phyloP scores from a whole-genome alignment of 257 asterid species.

The Orobanche coerulescens region DNA sequence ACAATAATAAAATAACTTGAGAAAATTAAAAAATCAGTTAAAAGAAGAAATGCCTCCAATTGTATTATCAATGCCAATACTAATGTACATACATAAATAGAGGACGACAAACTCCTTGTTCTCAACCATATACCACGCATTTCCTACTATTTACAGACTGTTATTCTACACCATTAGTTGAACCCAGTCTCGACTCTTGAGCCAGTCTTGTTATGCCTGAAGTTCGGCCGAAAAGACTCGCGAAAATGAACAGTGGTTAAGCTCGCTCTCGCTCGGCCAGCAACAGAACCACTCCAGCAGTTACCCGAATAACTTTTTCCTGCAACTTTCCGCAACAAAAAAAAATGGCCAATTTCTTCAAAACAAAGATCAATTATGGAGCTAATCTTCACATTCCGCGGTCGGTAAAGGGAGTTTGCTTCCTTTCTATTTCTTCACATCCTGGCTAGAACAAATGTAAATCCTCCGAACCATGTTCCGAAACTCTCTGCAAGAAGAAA shows the following conservation, averaged over 20 bases:
- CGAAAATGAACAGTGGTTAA: conserved; percentile 25
- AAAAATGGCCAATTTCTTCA: background rate
- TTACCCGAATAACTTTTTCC: background rate
- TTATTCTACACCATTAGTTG: conserved; percentile 28
- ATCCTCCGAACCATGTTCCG: conserved; percentile 70
- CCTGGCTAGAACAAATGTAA: conserved; percentile 64
- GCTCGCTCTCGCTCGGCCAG: conserved; percentile 12
- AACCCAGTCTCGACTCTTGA: conserved; percentile 9
- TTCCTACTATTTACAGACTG: conserved; percentile 34
- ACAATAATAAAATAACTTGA: no score
- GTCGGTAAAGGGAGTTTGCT: conserved; percentile 40
- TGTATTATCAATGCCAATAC: conserved; percentile 9
- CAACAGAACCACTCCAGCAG: conserved; percentile 7
- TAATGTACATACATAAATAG: conserved; percentile 36
- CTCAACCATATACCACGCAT: conserved; percentile 31
- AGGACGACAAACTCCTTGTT: conserved; percentile 22
- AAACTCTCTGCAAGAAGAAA: conserved; percentile 54
- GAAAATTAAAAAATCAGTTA: no score
- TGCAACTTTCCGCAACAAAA: background rate
- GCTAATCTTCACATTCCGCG: conserved; percentile 33
- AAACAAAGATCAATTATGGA: background rate
- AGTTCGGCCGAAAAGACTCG: conserved; percentile 19
- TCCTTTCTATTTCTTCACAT: conserved; percentile 68
- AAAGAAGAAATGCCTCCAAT: conserved; percentile 11
- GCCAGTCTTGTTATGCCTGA: conserved; percentile 18